Percentiles rank a stretch among this genome's conserved stretches.
Conservation (phyloP, 1,284 basidiomycete genomes). For the Microbotryum scabiosae region DNA sequence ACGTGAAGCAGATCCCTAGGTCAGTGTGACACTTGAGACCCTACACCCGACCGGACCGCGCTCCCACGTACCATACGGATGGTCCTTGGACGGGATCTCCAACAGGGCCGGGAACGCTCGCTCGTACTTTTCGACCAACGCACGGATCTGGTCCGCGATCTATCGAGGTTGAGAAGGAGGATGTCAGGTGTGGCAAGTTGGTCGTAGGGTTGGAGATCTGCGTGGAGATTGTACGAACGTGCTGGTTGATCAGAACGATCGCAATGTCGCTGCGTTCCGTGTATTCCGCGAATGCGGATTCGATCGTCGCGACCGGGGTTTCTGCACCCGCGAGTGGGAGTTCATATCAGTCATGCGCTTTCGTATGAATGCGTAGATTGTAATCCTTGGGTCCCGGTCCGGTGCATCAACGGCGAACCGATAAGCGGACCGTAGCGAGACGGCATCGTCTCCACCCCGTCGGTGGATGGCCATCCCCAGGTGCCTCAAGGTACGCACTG, state of each 20-base stretch:
- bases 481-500: too few species aligned
- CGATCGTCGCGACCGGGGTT: constrained; percentile 78
- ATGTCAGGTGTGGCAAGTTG: background rate
- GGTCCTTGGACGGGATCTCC: constrained; percentile 88
- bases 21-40: too few species aligned
- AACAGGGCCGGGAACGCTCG: constrained; percentile 93
- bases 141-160: constrained; percentile 94
- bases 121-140: constrained; percentile 87
- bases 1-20: too few species aligned
- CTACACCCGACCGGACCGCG: too few species aligned
- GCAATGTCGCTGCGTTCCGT: constrained; percentile 88
- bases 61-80: constrained; percentile 44
- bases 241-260: constrained; percentile 92
- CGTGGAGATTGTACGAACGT: constrained; percentile 51
- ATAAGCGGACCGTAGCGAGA: too few species aligned
- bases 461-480: too few species aligned
- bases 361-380: too few species aligned
- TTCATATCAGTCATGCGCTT: background rate
- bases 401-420: too few species aligned
- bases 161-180: constrained; percentile 37
- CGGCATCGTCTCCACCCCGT: too few species aligned
- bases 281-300: constrained; percentile 82
- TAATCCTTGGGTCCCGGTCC: too few species aligned
- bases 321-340: constrained; percentile 47
- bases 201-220: too few species aligned